phyloP scores from a whole-genome alignment of 805 yeast species.

The Saturnispora kantuleensis region DNA sequence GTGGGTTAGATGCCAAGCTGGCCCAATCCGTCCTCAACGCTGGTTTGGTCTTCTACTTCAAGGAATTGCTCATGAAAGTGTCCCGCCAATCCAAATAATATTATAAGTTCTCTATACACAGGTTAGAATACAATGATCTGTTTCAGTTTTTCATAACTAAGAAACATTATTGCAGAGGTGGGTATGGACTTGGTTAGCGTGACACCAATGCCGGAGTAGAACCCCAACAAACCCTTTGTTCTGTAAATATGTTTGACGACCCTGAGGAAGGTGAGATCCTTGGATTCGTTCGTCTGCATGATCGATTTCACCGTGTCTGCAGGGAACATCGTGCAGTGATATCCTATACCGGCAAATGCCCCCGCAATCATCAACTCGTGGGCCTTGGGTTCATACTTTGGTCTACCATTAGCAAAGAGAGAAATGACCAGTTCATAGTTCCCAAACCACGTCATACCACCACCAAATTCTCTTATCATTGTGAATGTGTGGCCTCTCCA shows the following conservation, averaged over 20 bases:
- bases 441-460: slow-evolving; percentile 93
- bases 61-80: slow-evolving; percentile 60
- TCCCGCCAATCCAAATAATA: background rate
- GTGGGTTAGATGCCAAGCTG: slow-evolving; percentile 72
- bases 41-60: slow-evolving; percentile 82
- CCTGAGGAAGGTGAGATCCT: slow-evolving; percentile 20
- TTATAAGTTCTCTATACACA: background rate
- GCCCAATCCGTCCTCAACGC: slow-evolving; percentile 80
- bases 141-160: slow-evolving; percentile 60
- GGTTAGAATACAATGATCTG: slow-evolving; percentile 16
- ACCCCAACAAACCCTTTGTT: slow-evolving; percentile 55
- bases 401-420: slow-evolving; percentile 22
- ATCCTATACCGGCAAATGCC: slow-evolving; percentile 76
- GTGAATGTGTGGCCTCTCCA: slow-evolving; percentile 89
- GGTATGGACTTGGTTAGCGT: slow-evolving; percentile 79
- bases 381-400: slow-evolving; percentile 26
- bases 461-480: slow-evolving; percentile 71
- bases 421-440: slow-evolving; percentile 55
- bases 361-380: slow-evolving; percentile 64
- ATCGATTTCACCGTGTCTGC: slow-evolving; percentile 84
- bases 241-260: slow-evolving; percentile 33
- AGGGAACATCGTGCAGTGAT: slow-evolving; percentile 75
- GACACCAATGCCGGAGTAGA: slow-evolving; percentile 79
- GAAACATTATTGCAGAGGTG: slow-evolving; percentile 80
- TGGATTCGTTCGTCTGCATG: slow-evolving; percentile 49